Conservation (phyloP, 2,329 filamentous ascomycete genomes). For the Penicillium sp. region DNA sequence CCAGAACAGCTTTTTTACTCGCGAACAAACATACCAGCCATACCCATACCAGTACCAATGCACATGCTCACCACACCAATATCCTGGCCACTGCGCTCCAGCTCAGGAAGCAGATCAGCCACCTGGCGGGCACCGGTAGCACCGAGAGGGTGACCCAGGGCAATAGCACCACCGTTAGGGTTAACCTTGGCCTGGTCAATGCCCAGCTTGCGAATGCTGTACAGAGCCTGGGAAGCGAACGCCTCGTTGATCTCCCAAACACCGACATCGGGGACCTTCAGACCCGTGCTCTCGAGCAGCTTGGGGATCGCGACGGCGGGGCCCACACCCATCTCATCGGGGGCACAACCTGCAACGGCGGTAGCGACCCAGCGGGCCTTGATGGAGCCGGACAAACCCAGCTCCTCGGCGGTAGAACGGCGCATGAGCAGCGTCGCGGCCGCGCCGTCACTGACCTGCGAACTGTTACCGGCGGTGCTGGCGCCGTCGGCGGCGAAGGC, state of each 20-base stretch:
- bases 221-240: conserved; percentile 64
- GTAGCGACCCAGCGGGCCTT: conserved; percentile 82
- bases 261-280: conserved; percentile 69
- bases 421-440: conserved; percentile 83
- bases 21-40: conserved; percentile 67
- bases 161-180: conserved; percentile 89
- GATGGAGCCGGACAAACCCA: conserved; percentile 70
- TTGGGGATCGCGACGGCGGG: conserved; percentile 85
- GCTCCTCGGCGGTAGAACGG: conserved; percentile 71
- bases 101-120: conserved; percentile 69
- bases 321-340: conserved; percentile 93
- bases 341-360: conserved; percentile 73
- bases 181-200: conserved; percentile 73
- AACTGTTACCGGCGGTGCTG: conserved; percentile 82
- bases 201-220: conserved; percentile 68
- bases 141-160: conserved; percentile 87
- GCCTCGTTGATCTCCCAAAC: conserved; percentile 95
- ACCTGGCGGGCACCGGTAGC: conserved; percentile 84
- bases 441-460: conserved; percentile 85
- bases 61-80: conserved; percentile 92
- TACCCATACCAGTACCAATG: conserved; percentile 78
- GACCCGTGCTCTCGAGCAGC: conserved; percentile 68
- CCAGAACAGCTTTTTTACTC: conserved; percentile 49
- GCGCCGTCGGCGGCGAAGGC: conserved; percentile 75
- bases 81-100: conserved; percentile 68